Evolutionary conservation across 1,284 basidiomycete genomes (phyloP), one percentile per base, ranked within the genome.

Genomic region (Melampsora larici-populina): DNA sequence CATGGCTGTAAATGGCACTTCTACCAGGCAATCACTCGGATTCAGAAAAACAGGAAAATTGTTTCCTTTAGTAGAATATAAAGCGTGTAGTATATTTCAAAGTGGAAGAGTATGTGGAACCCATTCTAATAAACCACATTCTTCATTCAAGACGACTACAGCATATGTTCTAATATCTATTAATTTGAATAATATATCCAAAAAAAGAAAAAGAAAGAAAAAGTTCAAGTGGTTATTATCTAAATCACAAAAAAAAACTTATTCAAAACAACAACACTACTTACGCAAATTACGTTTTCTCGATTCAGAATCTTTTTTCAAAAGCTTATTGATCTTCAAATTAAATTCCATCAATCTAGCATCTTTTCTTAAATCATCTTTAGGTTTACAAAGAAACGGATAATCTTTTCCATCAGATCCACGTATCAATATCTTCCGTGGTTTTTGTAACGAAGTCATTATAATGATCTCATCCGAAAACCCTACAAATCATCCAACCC

Each of bases 51-150:
- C n/a, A n/a, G n/a, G n/a, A n/a, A n/a, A n/a, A n/a, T n/a, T n/a
- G n/a, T n/a, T n/a, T n/a, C 88, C 87, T 79, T 86, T 87, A 11
- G 89, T 85, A 0, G 87, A 87, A 82, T 98, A 99, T n/a, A 87
- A 85, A 79, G 90, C 90, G 70, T 87, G 82, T 33, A 99, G 86
- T 55, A 98, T 89, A 6, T 89, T 88, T 46, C 97, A 90, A 58
- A 98, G 86, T 1, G 94, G 92, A 40, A 90, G 87, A 0, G 96
- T 98, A 83, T 99, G 92, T 0, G 91, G 92, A 17, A 99, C 97
- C 97, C 97, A 99, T 89, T 99, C 94, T 79, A 99, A 93, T 79
- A 99, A 89, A 0, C 97, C 97, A 82, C 95, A 97, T 81, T 97
- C 93, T 81, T 99, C 96, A 83, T 98, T 98, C 78, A 99, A 87